phyloP scores from a whole-genome alignment of 306 rosid species.

The Sechiopsis laciniata region DNA sequence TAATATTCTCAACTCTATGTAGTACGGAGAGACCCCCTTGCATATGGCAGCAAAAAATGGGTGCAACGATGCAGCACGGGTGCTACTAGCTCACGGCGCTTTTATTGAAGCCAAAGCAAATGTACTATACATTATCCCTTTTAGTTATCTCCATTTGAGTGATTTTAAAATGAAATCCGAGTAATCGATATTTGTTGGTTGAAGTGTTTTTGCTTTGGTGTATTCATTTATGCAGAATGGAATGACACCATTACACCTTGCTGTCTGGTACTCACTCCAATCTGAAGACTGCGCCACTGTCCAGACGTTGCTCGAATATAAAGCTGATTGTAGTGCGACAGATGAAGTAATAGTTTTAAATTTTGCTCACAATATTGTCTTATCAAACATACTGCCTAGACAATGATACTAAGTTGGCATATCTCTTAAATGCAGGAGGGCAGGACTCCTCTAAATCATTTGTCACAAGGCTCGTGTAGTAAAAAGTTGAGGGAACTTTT shows the following conservation, averaged over 20 bases:
- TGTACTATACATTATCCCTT: constrained; percentile 35
- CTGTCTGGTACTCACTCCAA: constrained; percentile 83
- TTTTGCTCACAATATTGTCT: background rate
- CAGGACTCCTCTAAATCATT: constrained; percentile 76
- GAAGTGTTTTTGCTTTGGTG: constrained; percentile 21
- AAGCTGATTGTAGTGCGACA: constrained; percentile 79
- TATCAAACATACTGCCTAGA: background rate
- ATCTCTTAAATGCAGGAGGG: constrained; percentile 81
- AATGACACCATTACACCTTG: constrained; percentile 95
- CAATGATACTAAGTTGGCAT: background rate
- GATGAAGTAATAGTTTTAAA: constrained; percentile 50
- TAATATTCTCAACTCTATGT: constrained; percentile 24
- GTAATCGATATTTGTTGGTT: background rate
- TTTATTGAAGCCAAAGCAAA: constrained; percentile 85
- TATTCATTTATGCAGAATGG: constrained; percentile 66
- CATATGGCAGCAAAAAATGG: constrained; percentile 97
- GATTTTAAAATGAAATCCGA: too few species aligned
- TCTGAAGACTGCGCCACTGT: constrained; percentile 70
- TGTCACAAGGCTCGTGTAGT: constrained; percentile 68
- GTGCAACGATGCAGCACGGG: constrained; percentile 59
- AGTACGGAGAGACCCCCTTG: constrained; percentile 95
- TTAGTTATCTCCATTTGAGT: constrained; percentile 20
- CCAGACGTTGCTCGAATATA: constrained; percentile 58
- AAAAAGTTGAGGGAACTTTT: constrained; percentile 60
- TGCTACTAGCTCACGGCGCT: constrained; percentile 78